Base-by-base conservation (phyloP, 1,139 yeast genomes). In the Tardiomyces digboiensis region DNA sequence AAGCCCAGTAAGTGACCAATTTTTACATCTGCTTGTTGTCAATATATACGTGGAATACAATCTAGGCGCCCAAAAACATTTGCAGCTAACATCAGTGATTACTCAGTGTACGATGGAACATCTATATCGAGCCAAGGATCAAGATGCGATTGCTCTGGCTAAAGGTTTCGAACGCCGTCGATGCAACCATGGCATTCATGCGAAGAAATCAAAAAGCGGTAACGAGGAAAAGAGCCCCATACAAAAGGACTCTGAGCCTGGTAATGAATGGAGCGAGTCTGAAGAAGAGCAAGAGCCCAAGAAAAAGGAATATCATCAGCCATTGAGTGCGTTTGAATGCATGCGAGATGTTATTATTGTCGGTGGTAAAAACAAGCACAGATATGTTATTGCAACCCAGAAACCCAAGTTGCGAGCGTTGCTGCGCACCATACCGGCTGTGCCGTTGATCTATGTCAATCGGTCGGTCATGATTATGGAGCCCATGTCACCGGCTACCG, bases 381-480 rank as follows among this genome's bases (percentile, higher is more conserved):
- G 97, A 51, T 93, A 91, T 59, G 73, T 86, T 13, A 85, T 91
- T 13, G 97, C 95, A 0, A 75, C 93, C 0, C 97, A 89, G 58
- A 80, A 84, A 55, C 74, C 75, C 39, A 73, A 76, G 22, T 70
- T 89, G 45, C 74, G 98, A 52, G 74, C 76, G 46, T 67, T 69
- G 42, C 69, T 91, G 50, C 74, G 97, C 52, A 68, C 68, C 29
- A 71, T 88, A 14, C 95, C 98, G 0, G 98, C 96, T 10, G 83
- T 87, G 2, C 99, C 99, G 0, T 65, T 91, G 52, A 69, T 89
- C 7, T 88, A 84, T 61, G 79, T 91, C 76, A 82, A 84, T 58
- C 73, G 96, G 51, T 79, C 95, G 1, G 98, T 93, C 19, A 85
- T 91, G 91, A 81, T 91, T 39, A 81, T 91, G 93, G 99, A 91